A percentile compares a stretch with the other conserved stretches of the same genome.
Conservation (phyloP, 495 filamentous ascomycete species). For the Collariella sp. region DNA sequence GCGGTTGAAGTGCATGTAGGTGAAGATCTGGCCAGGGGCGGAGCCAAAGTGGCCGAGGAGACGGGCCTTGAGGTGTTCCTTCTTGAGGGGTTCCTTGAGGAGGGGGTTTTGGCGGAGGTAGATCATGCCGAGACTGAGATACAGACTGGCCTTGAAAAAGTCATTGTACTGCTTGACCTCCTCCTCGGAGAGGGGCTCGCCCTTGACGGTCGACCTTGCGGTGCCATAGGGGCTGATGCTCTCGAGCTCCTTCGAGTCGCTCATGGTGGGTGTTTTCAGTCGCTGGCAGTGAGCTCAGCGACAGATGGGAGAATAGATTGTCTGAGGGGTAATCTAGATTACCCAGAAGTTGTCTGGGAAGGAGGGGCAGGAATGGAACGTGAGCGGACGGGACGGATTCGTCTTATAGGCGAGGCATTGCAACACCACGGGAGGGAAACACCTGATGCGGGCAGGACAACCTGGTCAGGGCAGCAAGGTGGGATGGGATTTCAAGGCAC, state of each 20-base stretch:
- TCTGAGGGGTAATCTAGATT: too few species aligned
- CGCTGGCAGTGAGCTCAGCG: too few species aligned
- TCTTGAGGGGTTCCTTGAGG: constrained; percentile 51
- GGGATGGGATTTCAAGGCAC: too few species aligned
- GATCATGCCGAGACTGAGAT: constrained; percentile 67
- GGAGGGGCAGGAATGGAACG: neutral
- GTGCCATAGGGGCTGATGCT: constrained; percentile 55
- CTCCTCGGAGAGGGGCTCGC: constrained; percentile 49
- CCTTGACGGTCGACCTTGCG: constrained; percentile 55
- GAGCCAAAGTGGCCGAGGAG: constrained; percentile 68
- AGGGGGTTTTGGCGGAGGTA: constrained; percentile 62
- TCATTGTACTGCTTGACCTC: constrained; percentile 56
- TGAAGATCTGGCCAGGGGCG: constrained; percentile 64
- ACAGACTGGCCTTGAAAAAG: constrained; percentile 63
- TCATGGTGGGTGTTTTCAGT: constrained; percentile 19
- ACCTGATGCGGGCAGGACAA: neutral
- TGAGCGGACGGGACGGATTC: neutral
- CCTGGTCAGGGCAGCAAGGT: neutral
- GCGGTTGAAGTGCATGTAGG: constrained; percentile 70
- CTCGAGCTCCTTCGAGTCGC: constrained; percentile 25
- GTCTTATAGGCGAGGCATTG: neutral
- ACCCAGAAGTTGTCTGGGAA: neutral
- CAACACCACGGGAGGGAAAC: neutral
- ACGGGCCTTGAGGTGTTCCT: constrained; percentile 58
- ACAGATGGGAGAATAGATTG: too few species aligned